Percentiles rank a stretch among this genome's conserved stretches.
Evolutionary conservation across 2,329 filamentous ascomycete species (phyloP).

Genomic region (Arthrinium phaeospermum): DNA sequence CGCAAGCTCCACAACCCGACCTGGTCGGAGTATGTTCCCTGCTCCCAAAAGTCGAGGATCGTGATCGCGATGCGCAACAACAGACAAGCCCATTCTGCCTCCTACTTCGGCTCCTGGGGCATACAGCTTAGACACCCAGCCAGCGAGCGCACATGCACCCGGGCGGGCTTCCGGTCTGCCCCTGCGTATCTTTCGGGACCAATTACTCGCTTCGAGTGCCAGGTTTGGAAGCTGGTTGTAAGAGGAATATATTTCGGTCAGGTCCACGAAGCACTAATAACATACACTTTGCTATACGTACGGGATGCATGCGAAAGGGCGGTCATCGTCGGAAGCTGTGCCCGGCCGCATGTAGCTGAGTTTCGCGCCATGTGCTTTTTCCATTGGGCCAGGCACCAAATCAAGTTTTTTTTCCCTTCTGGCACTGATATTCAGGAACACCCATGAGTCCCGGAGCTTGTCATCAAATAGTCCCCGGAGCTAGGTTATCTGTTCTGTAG

Average conservation of each 20-base stretch:
- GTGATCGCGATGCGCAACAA: neutral
- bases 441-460: constrained; percentile 5
- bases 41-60: neutral
- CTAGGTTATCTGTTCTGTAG: neutral
- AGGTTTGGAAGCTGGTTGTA: neutral
- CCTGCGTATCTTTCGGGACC: neutral
- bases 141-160: neutral
- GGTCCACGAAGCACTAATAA: neutral
- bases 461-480: constrained; percentile 9
- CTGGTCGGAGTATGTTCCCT: neutral
- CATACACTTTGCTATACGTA: neutral
- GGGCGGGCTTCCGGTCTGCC: neutral
- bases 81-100: neutral
- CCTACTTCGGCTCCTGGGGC: neutral
- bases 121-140: neutral
- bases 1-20: neutral
- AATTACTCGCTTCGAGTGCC: neutral
- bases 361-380: neutral
- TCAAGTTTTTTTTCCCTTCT: neutral
- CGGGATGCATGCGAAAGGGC: neutral
- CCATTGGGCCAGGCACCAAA: constrained; percentile 3
- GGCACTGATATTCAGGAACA: constrained; percentile 14
- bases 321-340: neutral
- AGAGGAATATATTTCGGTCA: neutral
- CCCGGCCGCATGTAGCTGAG: neutral